Percentiles rank a stretch among this genome's conserved stretches.
These are phyloP conservation scores for Hypoxylon sp. DNA, from an alignment of 2,329 filamentous ascomycete genomes.

Conservation along the genomic window DNA sequence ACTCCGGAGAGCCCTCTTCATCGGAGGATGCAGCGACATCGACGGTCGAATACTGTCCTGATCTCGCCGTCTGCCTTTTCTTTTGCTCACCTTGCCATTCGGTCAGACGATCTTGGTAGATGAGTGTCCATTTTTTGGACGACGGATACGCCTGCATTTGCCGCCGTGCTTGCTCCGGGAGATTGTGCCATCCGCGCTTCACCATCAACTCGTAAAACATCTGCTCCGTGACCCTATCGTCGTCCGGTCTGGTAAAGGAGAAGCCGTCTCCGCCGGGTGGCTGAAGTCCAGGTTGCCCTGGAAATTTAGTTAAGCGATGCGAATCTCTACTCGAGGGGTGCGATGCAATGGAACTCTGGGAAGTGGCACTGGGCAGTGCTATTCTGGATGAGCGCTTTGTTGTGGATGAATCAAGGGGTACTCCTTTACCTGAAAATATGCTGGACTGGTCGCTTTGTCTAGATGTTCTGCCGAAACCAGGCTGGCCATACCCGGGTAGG, in stretches of 20 bases:
- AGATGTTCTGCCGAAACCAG: slow-evolving; percentile 49
- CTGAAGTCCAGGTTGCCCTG: slow-evolving; percentile 55
- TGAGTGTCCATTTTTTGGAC: slow-evolving; percentile 96
- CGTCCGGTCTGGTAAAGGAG: slow-evolving; percentile 79
- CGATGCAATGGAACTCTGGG: slow-evolving; percentile 69
- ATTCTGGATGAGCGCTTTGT: slow-evolving; percentile 64
- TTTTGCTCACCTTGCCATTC: slow-evolving; percentile 97
- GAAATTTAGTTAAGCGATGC: slow-evolving; percentile 70
- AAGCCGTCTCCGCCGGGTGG: slow-evolving; percentile 64
- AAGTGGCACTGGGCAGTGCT: slow-evolving; percentile 70
- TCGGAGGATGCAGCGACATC: slow-evolving; percentile 85
- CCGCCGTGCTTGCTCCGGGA: slow-evolving; percentile 92
- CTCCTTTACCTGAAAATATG: slow-evolving; percentile 69
- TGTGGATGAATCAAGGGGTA: slow-evolving; percentile 59
- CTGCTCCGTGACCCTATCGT: slow-evolving; percentile 88
- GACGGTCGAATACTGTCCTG: slow-evolving; percentile 77
- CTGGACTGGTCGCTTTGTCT: slow-evolving; percentile 66
- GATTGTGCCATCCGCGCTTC: slow-evolving; percentile 96
- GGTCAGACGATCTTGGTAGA: slow-evolving; percentile 93
- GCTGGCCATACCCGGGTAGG: slow-evolving; percentile 49
- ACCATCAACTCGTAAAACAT: slow-evolving; percentile 96
- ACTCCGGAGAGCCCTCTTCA: slow-evolving; percentile 96
- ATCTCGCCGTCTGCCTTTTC: slow-evolving; percentile 80
- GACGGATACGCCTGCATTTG: slow-evolving; percentile 98
- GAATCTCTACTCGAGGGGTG: slow-evolving; percentile 68